These are phyloP conservation scores for Pichia sp. DNA, from an alignment of 1,139 yeast species.

Conservation along the genomic window DNA sequence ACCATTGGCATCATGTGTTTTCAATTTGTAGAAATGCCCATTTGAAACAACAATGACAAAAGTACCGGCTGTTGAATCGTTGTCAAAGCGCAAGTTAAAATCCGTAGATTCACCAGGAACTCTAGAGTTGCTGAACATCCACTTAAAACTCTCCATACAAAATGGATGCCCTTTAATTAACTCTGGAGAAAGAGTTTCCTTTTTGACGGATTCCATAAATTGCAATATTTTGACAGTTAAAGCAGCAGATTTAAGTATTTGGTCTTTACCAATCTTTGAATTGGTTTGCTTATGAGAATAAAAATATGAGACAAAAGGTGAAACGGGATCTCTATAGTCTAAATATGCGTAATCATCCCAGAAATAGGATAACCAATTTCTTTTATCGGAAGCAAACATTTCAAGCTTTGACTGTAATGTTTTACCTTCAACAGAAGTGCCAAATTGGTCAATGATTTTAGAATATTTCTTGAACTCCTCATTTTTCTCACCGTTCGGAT, in stretches of 20 bases:
- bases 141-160: slow-evolving; percentile 89
- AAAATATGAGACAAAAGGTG: slow-evolving; percentile 89
- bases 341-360: slow-evolving; percentile 96
- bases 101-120: slow-evolving; percentile 59
- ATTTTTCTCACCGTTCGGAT: slow-evolving; percentile 43
- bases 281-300: slow-evolving; percentile 72
- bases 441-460: slow-evolving; percentile 53
- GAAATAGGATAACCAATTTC: slow-evolving; percentile 88
- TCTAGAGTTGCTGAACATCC: slow-evolving; percentile 88
- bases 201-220: slow-evolving; percentile 47
- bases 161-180: slow-evolving; percentile 72
- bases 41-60: slow-evolving; percentile 68
- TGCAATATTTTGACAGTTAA: slow-evolving; percentile 48
- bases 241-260: slow-evolving; percentile 66
- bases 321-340: slow-evolving; percentile 87
- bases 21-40: slow-evolving; percentile 77
- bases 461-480: slow-evolving; percentile 44
- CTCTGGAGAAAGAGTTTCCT: slow-evolving; percentile 67
- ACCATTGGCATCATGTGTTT: slow-evolving; percentile 54
- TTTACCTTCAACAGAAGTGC: slow-evolving; percentile 43
- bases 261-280: slow-evolving; percentile 51
- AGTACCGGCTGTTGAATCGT: slow-evolving; percentile 41
- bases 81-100: slow-evolving; percentile 43
- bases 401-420: slow-evolving; percentile 59
- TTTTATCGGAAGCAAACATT: slow-evolving; percentile 44